Evolutionary conservation across 371 early-diverging fungal genomes (phyloP), one percentile per base, ranked within the genome.

Genomic region (Parasitella parasitica): DNA sequence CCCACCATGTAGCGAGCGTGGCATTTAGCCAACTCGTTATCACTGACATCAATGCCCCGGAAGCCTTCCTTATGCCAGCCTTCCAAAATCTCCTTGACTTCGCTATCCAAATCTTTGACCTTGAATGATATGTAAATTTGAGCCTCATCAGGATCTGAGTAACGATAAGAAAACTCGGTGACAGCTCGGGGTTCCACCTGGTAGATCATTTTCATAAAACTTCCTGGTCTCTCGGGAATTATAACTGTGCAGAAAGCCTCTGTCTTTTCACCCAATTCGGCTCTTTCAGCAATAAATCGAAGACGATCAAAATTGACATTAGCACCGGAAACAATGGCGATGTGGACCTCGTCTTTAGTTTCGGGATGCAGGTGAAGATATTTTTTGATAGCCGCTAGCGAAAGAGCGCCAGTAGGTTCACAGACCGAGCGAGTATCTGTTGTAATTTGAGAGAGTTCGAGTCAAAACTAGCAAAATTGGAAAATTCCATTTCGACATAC

Each of bases 281-380:
- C 94, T 54, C 97, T 91, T 70, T 97, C 97, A 15, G 95, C 94
- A 12, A 98, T 96, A 66, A 97, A 97, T 20, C 97, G 85, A 16
- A 98, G 80, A 4, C 97, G 89, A 70, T 96, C 95, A 85, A 97
- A 98, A 79, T 97, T 95, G 89, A 97, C 97, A 78, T 98, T 98
- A 52, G 98, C 98, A 15, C 98, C 98, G 11, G 90, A 89, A 37
- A 91, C 79, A 57, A 96, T 85, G 9, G 93, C 89, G 4, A 96
- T 84, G 57, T 91, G 89, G 6, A 85, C 78, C 5, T 83, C 72
- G 9, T 75, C 72, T 50, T 75, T 69, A 9, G 70, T 59, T 43
- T 76, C 73, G 1, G 82, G 82, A 24, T 78, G 62, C 0, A 59
- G n/a, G 15, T 63, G 49, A 52, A 89, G 63, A 64, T 91, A 97